Conservation (phyloP, 192 early-diverging fungal species). For the Mortierella alpina region DNA sequence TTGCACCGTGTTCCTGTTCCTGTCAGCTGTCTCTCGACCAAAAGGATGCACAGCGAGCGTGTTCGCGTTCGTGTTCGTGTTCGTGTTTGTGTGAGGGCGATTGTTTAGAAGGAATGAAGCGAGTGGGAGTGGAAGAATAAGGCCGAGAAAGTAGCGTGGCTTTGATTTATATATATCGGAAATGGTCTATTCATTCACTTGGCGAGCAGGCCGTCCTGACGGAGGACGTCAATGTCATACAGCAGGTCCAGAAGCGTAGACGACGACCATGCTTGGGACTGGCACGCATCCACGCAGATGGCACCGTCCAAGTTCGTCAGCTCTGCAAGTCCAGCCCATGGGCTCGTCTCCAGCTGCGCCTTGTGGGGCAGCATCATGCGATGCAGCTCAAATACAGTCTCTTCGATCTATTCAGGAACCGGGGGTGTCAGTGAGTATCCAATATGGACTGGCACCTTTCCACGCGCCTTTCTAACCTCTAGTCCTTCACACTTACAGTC, state of each 20-base stretch:
- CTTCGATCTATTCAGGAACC: constrained; percentile 33
- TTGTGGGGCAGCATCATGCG: constrained; percentile 83
- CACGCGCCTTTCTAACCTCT: neutral
- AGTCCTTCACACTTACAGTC: constrained; percentile 22
- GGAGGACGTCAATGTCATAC: constrained; percentile 54
- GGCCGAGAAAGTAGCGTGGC: too few relatives aligned
- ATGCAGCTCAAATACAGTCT: constrained; percentile 74
- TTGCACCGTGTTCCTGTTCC: neutral
- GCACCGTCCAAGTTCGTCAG: constrained; percentile 91
- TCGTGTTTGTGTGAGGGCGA: too few relatives aligned
- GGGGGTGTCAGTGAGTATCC: neutral
- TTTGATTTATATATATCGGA: neutral
- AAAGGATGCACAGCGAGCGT: too few relatives aligned
- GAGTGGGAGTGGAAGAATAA: too few relatives aligned
- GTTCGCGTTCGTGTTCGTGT: too few relatives aligned
- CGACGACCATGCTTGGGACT: constrained; percentile 95
- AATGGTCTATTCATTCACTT: too few relatives aligned
- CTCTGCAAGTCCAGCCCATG: constrained; percentile 95
- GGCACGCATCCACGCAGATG: constrained; percentile 85
- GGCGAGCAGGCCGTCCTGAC: constrained; percentile 12
- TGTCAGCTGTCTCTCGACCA: neutral
- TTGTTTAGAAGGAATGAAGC: too few relatives aligned
- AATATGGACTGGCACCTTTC: neutral
- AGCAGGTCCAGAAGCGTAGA: constrained; percentile 79
- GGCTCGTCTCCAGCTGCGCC: constrained; percentile 72